Evolutionary conservation across 345 rosid species (phyloP), one percentile per base, ranked within the genome.

Genomic region (Lepidium africanum): DNA sequence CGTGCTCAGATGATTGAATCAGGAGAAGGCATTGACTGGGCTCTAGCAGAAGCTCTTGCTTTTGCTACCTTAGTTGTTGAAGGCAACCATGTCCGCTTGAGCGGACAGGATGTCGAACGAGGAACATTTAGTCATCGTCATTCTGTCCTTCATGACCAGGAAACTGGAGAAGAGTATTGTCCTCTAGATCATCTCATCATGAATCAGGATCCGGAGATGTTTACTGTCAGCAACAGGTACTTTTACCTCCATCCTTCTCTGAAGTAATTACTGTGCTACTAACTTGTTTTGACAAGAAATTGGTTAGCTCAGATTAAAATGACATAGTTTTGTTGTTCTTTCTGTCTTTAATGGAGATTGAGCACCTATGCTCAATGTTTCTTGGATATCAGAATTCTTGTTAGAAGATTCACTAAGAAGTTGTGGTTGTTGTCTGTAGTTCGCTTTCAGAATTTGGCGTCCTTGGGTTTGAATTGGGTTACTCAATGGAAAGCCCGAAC

Each of bases 101-200:
- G 96, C 41, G 96, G 93, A 32, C 96, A 90, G 73, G 96, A 90
- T 81, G 96, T 90, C 7, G 94, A 90, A 78, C 78, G 96, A 78
- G 96, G 96, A 75, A 90, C 96, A 15, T 90, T 84, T 69, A 90
- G 91, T 73, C 89, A 90, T 52, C 81, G 96, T 36, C 96, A 85
- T 73, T 65, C 96, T 23, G 86, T 87, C 16, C 15, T 90, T 70
- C 91, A 90, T 71, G 89, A 87, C 80, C 96, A 90, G 58, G 89
- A 83, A 67, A 80, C 89, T 1, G 89, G 96, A 69, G 77, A 81
- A 67, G 54, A 80, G 77, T 90, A 90, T 59, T 90, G 89, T 65
- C 96, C 96, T 59, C 81, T 90, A 21, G 91, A 90, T 59, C 83
- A 87, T 68, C 79, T 90, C 43, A 72, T 84, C 69, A 75, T 79